Evolutionary conservation across 139 green algal species (phyloP), one percentile per base, ranked within the genome.

Genomic region (Chlamydomonas incerta): DNA sequence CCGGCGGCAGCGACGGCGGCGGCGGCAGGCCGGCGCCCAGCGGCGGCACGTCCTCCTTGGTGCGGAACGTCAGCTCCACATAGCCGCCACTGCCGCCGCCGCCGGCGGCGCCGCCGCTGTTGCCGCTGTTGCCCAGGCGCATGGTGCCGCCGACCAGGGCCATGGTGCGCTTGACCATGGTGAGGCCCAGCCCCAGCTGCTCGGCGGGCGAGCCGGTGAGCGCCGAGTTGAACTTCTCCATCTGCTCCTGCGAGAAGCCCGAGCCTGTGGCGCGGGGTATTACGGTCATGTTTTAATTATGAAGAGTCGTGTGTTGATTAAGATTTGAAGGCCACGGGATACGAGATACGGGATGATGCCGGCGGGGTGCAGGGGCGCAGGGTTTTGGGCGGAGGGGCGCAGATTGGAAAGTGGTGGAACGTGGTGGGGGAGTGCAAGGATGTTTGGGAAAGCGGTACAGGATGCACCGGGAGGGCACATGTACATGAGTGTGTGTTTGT

Each of bases 221-320:
- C 23, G 83, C 83, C 11, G 41, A 26, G 83, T 89, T 91, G 73
- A 86, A 89, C 65, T 88, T 89, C 1, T 86, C 67, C 29, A 88
- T 58, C 73, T 88, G 87, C 17, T 80, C 75, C 29, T 35, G 1
- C 41, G 10, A 82, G 82, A 91, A 87, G 50, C 87, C 87, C 29
- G 83, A 21, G 52, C 87, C 87, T 82, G 58, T 8, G 60, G 57
- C 15, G 11, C 50, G n/a, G n/a, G n/a, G n/a, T n/a, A n/a, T n/a
- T n/a, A n/a, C n/a, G n/a, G n/a, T n/a, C n/a, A n/a, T n/a, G n/a
- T n/a, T n/a, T n/a, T n/a, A n/a, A n/a, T n/a, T n/a, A n/a, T n/a
- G n/a, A n/a, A n/a, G n/a, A n/a, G n/a, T n/a, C n/a, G n/a, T n/a
- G n/a, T n/a, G n/a, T n/a, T n/a, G n/a, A n/a, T n/a, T n/a, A n/a